A percentile compares a stretch with the other conserved stretches of the same genome.
Conservation (phyloP, 768 basidiomycete genomes). For the Phlegmacium glaucopus region DNA sequence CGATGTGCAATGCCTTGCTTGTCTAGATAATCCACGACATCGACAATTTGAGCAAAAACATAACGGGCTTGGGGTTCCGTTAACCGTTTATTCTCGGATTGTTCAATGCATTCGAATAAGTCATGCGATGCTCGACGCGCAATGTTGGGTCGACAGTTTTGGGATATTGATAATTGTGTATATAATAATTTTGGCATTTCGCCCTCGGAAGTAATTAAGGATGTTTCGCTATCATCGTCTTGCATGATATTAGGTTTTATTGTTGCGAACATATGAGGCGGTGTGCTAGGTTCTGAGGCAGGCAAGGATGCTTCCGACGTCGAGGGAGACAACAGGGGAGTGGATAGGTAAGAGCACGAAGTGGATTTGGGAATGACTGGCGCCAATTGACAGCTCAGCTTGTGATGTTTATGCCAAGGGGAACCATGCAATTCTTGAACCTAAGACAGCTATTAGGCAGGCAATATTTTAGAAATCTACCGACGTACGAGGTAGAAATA, state of each 20-base stretch:
- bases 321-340: conserved; percentile 55
- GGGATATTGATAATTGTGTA: conserved; percentile 16
- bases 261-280: conserved; percentile 18
- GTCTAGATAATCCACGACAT: conserved; percentile 80
- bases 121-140: conserved; percentile 83
- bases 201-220: conserved; percentile 6
- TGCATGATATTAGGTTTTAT: conserved; percentile 12
- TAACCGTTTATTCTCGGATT: conserved; percentile 74
- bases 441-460: conserved; percentile 33
- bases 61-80: conserved; percentile 75
- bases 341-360: conserved; percentile 30
- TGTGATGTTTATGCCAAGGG: conserved; percentile 67
- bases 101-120: conserved; percentile 94
- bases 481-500: conserved; percentile 84
- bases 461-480: not conserved
- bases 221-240: not conserved
- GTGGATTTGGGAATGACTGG: conserved; percentile 10
- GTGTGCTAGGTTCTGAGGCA: conserved; percentile 25
- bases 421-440: conserved; percentile 92
- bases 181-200: conserved; percentile 16
- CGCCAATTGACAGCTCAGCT: conserved; percentile 16
- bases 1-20: conserved; percentile 86
- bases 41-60: conserved; percentile 86
- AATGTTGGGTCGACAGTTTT: conserved; percentile 37
- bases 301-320: conserved; percentile 27